phyloP scores from a whole-genome alignment of 2,329 filamentous ascomycete species.

The Curvularia eragrostidis region DNA sequence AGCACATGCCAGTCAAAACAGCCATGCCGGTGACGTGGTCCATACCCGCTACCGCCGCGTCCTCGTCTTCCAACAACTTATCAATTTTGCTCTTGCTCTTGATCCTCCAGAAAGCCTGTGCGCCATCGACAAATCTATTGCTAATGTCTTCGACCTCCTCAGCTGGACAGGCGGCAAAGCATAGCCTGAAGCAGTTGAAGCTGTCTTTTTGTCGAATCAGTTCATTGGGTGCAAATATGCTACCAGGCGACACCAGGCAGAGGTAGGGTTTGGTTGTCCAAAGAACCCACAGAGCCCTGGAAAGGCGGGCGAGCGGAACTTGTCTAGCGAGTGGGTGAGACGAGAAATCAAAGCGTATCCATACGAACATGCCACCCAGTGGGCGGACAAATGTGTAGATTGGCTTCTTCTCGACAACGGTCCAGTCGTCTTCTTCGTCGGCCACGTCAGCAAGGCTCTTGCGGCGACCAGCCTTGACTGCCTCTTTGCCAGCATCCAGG shows the following conservation, averaged over 20 bases:
- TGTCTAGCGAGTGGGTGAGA: conserved; percentile 71
- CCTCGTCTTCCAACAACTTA: conserved; percentile 59
- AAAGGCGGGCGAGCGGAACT: conserved; percentile 64
- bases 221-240: conserved; percentile 73
- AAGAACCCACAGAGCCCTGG: conserved; percentile 72
- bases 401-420: conserved; percentile 74
- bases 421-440: conserved; percentile 66
- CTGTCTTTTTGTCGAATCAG: conserved; percentile 65
- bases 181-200: conserved; percentile 78
- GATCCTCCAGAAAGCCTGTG: conserved; percentile 78
- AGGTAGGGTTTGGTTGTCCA: conserved; percentile 72
- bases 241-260: conserved; percentile 73
- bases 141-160: conserved; percentile 70
- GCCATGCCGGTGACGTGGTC: conserved; percentile 36
- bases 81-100: conserved; percentile 71
- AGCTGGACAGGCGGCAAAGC: conserved; percentile 83
- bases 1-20: conserved; percentile 43
- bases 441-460: conserved; percentile 41
- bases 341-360: conserved; percentile 76
- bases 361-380: conserved; percentile 90
- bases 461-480: conserved; percentile 67
- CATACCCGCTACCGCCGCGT: conserved; percentile 12
- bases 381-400: conserved; percentile 82
- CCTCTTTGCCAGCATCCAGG: conserved; percentile 71
- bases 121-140: conserved; percentile 70